Conservation (phyloP, 169 alveolate species). For the Plasmodium falciparum region DNA sequence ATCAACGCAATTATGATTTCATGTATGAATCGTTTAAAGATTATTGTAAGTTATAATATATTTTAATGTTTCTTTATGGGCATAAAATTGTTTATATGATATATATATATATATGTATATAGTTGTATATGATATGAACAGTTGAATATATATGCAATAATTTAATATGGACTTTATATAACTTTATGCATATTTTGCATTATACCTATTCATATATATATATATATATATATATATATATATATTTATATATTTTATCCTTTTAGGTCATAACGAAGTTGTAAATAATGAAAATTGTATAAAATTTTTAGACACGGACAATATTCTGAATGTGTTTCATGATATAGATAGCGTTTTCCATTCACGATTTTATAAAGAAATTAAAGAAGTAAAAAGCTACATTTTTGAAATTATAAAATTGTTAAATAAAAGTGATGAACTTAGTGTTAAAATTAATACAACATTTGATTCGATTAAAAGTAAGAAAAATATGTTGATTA, state of each 20-base stretch:
- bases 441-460: conserved; percentile 13
- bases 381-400: conserved; percentile 30
- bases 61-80: not conserved
- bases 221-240: not conserved
- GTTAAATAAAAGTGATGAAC: conserved; percentile 38
- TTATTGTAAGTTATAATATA: conserved; percentile 40
- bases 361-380: conserved; percentile 28
- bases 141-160: too few species aligned
- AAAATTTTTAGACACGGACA: conserved; percentile 18
- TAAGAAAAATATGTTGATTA: conserved; percentile 18
- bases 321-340: conserved; percentile 2
- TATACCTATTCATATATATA: not conserved
- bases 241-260: not conserved
- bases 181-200: not conserved
- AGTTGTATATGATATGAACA: too few species aligned
- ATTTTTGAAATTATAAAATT: conserved; percentile 32
- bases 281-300: conserved; percentile 11
- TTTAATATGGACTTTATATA: too few species aligned
- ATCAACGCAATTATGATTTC: conserved; percentile 36
- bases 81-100: not conserved
- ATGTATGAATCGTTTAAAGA: conserved; percentile 43
- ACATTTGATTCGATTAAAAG: conserved; percentile 37
- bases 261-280: conserved; percentile 44
- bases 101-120: not conserved
- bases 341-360: conserved; percentile 16